phyloP scores from a whole-genome alignment of 2,329 filamentous ascomycete genomes.

The Fusarium humuli region DNA sequence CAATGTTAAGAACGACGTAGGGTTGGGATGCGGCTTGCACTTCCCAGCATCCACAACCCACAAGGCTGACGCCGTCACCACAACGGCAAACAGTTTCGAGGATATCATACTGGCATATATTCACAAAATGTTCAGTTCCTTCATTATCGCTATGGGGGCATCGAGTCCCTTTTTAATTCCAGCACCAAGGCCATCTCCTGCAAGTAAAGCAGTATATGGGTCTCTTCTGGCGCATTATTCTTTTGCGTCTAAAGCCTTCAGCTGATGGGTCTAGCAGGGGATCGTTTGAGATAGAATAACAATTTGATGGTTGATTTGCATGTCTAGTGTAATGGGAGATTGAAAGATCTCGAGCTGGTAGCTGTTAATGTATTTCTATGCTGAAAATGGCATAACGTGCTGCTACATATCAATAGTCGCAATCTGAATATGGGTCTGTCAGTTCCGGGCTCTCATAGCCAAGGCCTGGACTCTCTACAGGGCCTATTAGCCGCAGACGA shows the following conservation, averaged over 20 bases:
- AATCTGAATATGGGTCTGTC: background rate
- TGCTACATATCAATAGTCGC: background rate
- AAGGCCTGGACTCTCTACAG: background rate
- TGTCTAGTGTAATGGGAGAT: background rate
- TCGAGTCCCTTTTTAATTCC: background rate
- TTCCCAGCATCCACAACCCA: constrained; percentile 5
- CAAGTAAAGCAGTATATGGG: background rate
- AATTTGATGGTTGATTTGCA: background rate
- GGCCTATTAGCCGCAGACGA: background rate
- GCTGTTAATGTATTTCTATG: background rate
- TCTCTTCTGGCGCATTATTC: background rate
- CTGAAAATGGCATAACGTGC: background rate
- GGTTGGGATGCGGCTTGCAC: background rate
- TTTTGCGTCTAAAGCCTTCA: background rate
- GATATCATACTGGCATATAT: background rate
- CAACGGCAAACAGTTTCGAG: background rate
- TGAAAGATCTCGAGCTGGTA: background rate
- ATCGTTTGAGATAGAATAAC: too few species aligned
- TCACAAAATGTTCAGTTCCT: background rate
- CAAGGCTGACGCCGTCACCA: background rate
- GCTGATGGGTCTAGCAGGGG: background rate
- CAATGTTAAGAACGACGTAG: background rate
- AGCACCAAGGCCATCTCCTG: background rate
- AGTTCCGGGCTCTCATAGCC: background rate
- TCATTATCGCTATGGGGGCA: too few species aligned